Evolutionary conservation across 2,329 filamentous ascomycete genomes (phyloP).

Genomic region (Leptodontidium sp.): DNA sequence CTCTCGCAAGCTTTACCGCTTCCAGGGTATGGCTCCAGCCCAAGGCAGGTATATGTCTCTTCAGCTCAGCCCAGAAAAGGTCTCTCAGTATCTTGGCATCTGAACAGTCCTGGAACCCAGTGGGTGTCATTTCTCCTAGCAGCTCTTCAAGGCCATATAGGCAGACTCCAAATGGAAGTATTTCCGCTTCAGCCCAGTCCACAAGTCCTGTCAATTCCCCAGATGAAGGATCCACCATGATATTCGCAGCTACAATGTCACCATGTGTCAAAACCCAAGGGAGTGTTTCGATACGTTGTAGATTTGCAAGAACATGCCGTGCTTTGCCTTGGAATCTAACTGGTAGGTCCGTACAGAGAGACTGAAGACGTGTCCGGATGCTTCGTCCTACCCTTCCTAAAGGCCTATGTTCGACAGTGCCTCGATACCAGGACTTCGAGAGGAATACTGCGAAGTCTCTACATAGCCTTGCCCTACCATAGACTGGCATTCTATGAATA

Average conservation of each 20-base stretch:
- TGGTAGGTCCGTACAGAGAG: slow-evolving; percentile 50
- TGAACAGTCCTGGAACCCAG: slow-evolving; percentile 52
- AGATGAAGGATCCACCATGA: slow-evolving; percentile 57
- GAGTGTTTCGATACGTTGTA: slow-evolving; percentile 52
- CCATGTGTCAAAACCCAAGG: slow-evolving; percentile 68
- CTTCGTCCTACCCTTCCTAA: slow-evolving; percentile 53
- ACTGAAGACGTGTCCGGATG: slow-evolving; percentile 51
- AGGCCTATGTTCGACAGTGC: slow-evolving; percentile 17
- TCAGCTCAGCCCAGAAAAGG: slow-evolving; percentile 57
- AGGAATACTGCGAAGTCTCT: slow-evolving; percentile 54
- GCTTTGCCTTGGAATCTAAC: slow-evolving; percentile 42
- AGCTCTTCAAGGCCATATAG: slow-evolving; percentile 69
- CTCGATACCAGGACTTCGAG: slow-evolving; percentile 49
- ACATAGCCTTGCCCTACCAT: slow-evolving; percentile 48
- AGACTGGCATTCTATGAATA: slow-evolving; percentile 4
- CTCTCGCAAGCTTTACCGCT: slow-evolving; percentile 54
- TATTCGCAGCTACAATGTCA: slow-evolving; percentile 65
- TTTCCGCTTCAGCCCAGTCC: slow-evolving; percentile 72
- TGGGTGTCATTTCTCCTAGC: slow-evolving; percentile 55
- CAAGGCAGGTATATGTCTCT: slow-evolving; percentile 48
- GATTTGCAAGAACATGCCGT: slow-evolving; percentile 37
- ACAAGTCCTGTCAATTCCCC: slow-evolving; percentile 61
- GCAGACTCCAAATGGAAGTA: slow-evolving; percentile 65
- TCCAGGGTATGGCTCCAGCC: slow-evolving; percentile 40
- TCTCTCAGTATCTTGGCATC: slow-evolving; percentile 53